phyloP scores from a whole-genome alignment of 495 filamentous ascomycete species.

The Penicillium subrubescens region DNA sequence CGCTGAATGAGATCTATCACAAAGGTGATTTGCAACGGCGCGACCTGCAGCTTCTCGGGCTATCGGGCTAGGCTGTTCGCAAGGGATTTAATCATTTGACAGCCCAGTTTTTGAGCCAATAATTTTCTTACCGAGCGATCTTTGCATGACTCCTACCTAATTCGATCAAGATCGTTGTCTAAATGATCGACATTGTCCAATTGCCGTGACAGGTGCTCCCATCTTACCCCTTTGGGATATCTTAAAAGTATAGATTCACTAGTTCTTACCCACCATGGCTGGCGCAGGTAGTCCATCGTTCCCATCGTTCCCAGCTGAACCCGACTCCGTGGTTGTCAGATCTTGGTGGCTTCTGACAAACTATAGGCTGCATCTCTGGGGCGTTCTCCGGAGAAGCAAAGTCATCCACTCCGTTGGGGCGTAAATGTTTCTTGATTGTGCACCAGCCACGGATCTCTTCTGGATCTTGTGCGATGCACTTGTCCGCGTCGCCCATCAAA shows the following conservation, averaged over 20 bases:
- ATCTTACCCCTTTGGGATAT: neutral
- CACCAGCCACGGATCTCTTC: neutral
- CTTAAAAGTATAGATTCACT: neutral
- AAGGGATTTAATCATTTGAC: slow-evolving; percentile 7
- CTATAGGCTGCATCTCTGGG: neutral
- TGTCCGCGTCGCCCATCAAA: neutral
- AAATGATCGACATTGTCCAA: neutral
- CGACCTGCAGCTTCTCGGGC: neutral
- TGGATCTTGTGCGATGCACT: neutral
- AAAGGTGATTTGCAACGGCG: slow-evolving; percentile 29
- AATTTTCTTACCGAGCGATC: slow-evolving; percentile 10
- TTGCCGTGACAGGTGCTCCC: neutral
- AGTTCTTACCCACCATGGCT: neutral
- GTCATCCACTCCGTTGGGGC: neutral
- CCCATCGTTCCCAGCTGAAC: neutral
- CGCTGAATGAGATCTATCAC: slow-evolving; percentile 25
- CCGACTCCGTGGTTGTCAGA: neutral
- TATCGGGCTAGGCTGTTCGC: slow-evolving; percentile 6
- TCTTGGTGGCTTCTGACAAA: neutral
- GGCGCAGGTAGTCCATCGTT: neutral
- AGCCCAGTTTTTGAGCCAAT: slow-evolving; percentile 10
- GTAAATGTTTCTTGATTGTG: neutral
- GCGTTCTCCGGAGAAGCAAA: neutral
- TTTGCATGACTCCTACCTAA: neutral
- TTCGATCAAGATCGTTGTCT: neutral